These are phyloP conservation scores for Withania somnifera DNA, from an alignment of 305 asterid genomes.

Conservation along the genomic window DNA sequence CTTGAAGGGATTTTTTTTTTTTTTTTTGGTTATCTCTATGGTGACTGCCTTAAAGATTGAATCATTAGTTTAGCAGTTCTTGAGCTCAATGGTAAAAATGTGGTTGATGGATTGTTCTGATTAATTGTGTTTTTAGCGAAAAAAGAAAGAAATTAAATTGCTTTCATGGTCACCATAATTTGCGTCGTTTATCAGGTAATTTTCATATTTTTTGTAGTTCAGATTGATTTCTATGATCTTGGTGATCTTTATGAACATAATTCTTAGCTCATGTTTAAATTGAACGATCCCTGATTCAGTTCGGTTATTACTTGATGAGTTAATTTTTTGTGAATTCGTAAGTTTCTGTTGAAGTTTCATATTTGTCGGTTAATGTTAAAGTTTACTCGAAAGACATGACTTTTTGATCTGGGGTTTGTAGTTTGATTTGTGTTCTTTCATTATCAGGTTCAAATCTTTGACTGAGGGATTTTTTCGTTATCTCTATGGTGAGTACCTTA, in stretches of 20 bases:
- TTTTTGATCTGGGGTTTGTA: neutral
- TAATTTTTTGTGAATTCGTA: neutral
- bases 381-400: neutral
- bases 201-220: neutral
- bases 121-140: no score
- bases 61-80: neutral
- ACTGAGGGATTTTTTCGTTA: neutral
- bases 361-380: neutral
- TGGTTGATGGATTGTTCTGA: neutral
- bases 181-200: neutral
- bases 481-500: neutral
- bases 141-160: neutral
- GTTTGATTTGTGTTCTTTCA: neutral
- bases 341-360: neutral
- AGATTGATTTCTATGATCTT: neutral
- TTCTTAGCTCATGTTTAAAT: neutral
- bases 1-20: neutral
- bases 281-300: neutral
- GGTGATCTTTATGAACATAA: neutral
- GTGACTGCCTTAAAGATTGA: neutral
- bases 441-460: neutral
- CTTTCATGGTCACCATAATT: neutral
- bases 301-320: neutral
- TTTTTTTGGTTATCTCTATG: neutral
- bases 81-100: neutral